Base-by-base conservation (phyloP, 78 protist species). In the Salpingoeca rosetta region DNA sequence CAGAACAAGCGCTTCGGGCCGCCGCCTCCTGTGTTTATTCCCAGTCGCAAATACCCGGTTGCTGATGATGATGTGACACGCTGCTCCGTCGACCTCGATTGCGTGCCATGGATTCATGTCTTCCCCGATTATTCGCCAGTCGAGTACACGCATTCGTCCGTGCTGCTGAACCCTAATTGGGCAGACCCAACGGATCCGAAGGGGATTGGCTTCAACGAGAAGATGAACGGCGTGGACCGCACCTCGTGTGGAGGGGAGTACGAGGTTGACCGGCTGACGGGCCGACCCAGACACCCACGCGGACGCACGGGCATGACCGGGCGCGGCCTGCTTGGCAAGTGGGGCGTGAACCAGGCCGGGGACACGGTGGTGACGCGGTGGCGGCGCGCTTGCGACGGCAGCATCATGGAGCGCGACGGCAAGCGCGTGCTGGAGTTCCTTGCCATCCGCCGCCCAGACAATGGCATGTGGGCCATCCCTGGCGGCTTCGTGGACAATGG, bases 291-390 rank as follows among this genome's bases (percentile, higher is more conserved):
- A 2, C 81, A 86, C 77, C 86, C 85, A 22, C 28, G 1, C 0
- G 89, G 89, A 26, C 89, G 89, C 35, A 86, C 89, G 26, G 89
- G 89, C 28, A n/a, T 82, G 45, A 25, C 42, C 0, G 89, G 89
- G 12, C 89, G 89, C 83, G 89, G 89, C 0, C 83, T 74, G 51
- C 84, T 86, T 1, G 88, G 88, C 35, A 39, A 75, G 24, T 80
- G 88, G 85, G 89, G 89, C n/a, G 75, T 84, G 56, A 86, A 86
- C 75, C 86, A 82, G 11, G 90, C 90, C 0, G 89, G 85, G 0
- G 89, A 86, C 72, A 84, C 89, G 27, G 31, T 86, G 7, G 85
- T 86, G 3, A 43, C 84, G 73, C 80, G 89, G 37, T 82, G 85
- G 85, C 75, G 44, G 43, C 85, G 85, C 31, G 44, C 1, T 36